Evolutionary conservation across 345 rosid genomes (phyloP), one percentile per base, ranked within the genome.

Genomic region (Gossypium anomalum): DNA sequence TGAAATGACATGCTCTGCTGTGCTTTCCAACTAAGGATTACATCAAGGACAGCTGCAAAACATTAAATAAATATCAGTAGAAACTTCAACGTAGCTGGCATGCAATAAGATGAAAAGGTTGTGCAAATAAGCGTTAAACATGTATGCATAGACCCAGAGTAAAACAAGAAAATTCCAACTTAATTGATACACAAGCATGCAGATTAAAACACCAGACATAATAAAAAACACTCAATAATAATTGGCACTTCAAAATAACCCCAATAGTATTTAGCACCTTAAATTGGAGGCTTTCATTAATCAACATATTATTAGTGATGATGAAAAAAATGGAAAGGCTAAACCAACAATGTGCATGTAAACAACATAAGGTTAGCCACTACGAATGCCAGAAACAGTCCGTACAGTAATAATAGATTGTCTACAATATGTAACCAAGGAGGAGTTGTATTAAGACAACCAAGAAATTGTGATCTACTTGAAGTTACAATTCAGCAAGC

Each of bases 1-100:
- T 90, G 89, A 69, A 90, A 82, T 70, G 99, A 87, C 99, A 96
- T 96, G 77, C 90, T 89, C 74, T 75, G 83, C 60, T 82, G 95
- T 58, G 99, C 92, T 83, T 96, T 96, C 89, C 93, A 90, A 84
- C 86, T 93, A 66, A 93, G 91, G 73, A 96, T 89, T 80, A 96
- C 92, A 85, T 93, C 98, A 71, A 96, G 97, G 74, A 84, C 76
- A 85, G 98, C 99, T 96, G 90, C 91, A 88, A 47, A 51, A 53
- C 78, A 58, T 72, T 8, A 79, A 43, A 72, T 62, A 16, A 66
- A 62, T 71, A 19, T 67, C 41, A 57, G 57, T 51, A 19, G 62
- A 51, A 10, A 72, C 67, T 56, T 43, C 51, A 44, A 41, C 14
- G 25, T 25, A 22, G 11, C 17, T 48, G 57, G 60, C 20, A 65